These are phyloP conservation scores for Botrytis sinoallii DNA, from an alignment of 2,329 filamentous ascomycete species.

Conservation along the genomic window DNA sequence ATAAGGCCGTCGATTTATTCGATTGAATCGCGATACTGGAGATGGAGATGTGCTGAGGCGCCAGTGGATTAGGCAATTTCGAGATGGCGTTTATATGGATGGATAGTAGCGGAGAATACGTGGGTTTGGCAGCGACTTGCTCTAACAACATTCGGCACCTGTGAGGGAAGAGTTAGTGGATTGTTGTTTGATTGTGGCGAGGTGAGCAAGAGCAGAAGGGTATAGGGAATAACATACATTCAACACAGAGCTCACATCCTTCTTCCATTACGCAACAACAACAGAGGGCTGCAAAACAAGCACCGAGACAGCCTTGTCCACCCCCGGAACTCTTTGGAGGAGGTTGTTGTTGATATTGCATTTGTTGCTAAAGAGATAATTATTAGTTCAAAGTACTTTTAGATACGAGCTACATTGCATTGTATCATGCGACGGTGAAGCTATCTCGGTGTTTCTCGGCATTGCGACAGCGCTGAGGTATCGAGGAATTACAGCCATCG, in stretches of 20 bases:
- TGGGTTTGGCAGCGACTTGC: background rate
- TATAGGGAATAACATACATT: conserved; percentile 39
- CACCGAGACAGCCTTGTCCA: conserved; percentile 44
- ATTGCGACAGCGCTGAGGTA: background rate
- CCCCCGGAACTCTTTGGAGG: conserved; percentile 39
- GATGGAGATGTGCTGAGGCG: background rate
- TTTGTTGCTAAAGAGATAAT: conserved; percentile 39
- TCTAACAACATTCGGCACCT: conserved; percentile 19
- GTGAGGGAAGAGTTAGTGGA: background rate
- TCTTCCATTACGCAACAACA: conserved; percentile 52
- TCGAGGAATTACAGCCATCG: background rate
- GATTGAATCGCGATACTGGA: background rate
- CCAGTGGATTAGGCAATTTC: background rate
- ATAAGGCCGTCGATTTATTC: background rate
- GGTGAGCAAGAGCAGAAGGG: background rate
- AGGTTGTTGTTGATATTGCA: conserved; percentile 45
- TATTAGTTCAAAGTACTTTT: conserved; percentile 25
- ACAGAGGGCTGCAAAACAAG: conserved; percentile 48
- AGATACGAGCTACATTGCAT: background rate
- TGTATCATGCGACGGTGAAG: background rate
- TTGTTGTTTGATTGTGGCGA: background rate
- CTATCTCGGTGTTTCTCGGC: background rate
- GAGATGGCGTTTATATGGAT: background rate
- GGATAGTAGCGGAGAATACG: background rate
- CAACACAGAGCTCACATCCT: conserved; percentile 49